Conservation (phyloP, 805 yeast species). For the Cyberlindnera nakhonratchasimensis region DNA sequence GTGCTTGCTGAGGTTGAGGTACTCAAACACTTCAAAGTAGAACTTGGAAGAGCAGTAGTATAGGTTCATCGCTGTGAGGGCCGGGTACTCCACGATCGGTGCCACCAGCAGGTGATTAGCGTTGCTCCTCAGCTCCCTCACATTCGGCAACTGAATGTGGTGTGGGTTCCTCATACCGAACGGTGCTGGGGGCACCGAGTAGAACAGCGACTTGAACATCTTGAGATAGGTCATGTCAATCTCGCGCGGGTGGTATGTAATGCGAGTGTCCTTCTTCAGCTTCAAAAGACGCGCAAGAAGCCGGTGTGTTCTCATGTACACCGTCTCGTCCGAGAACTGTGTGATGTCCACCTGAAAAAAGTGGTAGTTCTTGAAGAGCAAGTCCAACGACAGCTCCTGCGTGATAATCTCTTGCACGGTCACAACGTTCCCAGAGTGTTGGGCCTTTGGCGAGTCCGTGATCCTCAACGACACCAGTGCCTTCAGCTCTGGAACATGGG, state of each 20-base stretch:
- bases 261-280: constrained; percentile 9
- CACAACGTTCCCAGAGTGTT: constrained; percentile 3
- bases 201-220: constrained; percentile 24
- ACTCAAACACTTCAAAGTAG: constrained; percentile 21
- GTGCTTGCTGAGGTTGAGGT: constrained; percentile 14
- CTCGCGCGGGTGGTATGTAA: constrained; percentile 12
- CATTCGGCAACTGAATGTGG: constrained; percentile 9
- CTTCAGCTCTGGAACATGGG: constrained; percentile 17
- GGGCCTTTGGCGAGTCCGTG: constrained; percentile 3
- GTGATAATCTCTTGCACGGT: constrained; percentile 13
- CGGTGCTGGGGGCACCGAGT: constrained; percentile 1
- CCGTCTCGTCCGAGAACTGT: constrained; percentile 3
- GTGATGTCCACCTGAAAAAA: constrained; percentile 18
- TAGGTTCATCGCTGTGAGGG: constrained; percentile 15
- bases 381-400: constrained; percentile 6
- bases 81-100: constrained; percentile 15
- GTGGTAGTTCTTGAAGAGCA: constrained; percentile 15
- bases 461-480: constrained; percentile 12
- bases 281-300: constrained; percentile 13
- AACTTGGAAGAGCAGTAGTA: constrained; percentile 27
- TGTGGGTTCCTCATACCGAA: constrained; percentile 5
- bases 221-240: constrained; percentile 23
- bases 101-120: constrained; percentile 23
- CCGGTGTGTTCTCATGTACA: constrained; percentile 11
- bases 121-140: constrained; percentile 18